Evolutionary conservation across 2,329 filamentous ascomycete species (phyloP).

Genomic region (Paecilomyces fulvus): DNA sequence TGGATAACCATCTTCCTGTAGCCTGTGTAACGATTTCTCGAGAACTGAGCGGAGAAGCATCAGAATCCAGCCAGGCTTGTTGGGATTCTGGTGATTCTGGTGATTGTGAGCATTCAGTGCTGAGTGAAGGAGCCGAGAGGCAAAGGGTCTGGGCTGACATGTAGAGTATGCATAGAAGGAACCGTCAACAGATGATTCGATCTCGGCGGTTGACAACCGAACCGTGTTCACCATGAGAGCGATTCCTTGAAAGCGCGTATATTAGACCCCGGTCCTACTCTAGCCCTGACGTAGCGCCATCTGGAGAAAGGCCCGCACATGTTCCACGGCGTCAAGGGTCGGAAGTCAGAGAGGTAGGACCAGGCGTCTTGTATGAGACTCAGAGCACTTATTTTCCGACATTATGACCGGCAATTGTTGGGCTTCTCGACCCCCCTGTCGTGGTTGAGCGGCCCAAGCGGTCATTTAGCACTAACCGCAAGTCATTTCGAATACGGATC

Average conservation of each 20-base stretch:
- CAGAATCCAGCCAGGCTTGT: neutral
- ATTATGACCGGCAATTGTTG: neutral
- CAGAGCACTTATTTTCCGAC: neutral
- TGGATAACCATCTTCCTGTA: too few relatives aligned
- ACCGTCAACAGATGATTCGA: neutral
- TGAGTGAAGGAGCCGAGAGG: neutral
- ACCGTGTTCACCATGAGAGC: neutral
- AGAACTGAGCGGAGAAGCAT: too few relatives aligned
- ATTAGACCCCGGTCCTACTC: neutral
- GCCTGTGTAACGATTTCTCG: too few relatives aligned
- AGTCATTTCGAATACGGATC: neutral
- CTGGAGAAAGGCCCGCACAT: neutral
- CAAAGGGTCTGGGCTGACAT: neutral
- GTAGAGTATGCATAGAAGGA: neutral
- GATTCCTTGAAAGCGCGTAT: neutral
- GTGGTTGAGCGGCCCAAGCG: neutral
- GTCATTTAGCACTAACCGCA: neutral
- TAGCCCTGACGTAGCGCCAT: neutral
- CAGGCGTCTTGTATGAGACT: neutral
- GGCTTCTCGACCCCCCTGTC: neutral
- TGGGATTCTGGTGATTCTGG: neutral
- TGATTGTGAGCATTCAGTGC: neutral
- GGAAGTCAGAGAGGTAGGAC: neutral
- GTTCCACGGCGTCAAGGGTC: neutral
- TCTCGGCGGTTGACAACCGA: neutral